These are phyloP conservation scores for Selenicereus undatus DNA, from an alignment of 148 eudicot species.

Conservation along the genomic window DNA sequence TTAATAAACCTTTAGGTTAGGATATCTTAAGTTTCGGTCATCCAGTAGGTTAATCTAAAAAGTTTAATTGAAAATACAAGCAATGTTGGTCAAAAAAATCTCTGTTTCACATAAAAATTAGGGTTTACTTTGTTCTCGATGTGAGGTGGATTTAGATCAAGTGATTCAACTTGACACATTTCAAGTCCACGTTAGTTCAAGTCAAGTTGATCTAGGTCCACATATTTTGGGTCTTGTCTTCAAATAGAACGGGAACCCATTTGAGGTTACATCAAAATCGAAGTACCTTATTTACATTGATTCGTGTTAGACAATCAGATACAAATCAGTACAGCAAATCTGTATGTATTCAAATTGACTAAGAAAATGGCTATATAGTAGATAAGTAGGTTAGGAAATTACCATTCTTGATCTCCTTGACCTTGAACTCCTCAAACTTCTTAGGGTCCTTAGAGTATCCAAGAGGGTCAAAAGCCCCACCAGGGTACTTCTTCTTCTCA, in stretches of 20 bases:
- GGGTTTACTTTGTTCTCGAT: too few relatives aligned
- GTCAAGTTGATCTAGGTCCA: neutral
- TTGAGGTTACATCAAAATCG: neutral
- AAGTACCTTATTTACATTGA: neutral
- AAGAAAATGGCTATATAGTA: neutral
- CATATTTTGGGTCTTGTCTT: neutral
- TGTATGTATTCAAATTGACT: neutral
- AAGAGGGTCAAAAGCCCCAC: constrained; percentile 95
- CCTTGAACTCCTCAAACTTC: constrained; percentile 75
- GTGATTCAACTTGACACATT: too few relatives aligned
- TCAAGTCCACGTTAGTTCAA: neutral
- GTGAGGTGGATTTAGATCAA: too few relatives aligned
- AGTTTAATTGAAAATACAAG: too few relatives aligned
- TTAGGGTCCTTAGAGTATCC: constrained; percentile 95
- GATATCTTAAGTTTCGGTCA: too few relatives aligned
- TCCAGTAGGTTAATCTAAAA: too few relatives aligned
- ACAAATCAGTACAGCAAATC: neutral
- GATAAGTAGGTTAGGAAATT: neutral
- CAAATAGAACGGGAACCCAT: neutral
- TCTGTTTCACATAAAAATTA: too few relatives aligned
- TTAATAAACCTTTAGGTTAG: too few relatives aligned
- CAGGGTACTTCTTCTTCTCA: constrained; percentile 95
- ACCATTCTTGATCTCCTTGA: constrained; percentile 98
- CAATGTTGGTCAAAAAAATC: too few relatives aligned
- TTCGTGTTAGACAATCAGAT: neutral